Percentiles rank a stretch among this genome's conserved stretches.
Evolutionary conservation across 2,329 filamentous ascomycete genomes (phyloP).

Genomic region (Alternaria ventricosa): DNA sequence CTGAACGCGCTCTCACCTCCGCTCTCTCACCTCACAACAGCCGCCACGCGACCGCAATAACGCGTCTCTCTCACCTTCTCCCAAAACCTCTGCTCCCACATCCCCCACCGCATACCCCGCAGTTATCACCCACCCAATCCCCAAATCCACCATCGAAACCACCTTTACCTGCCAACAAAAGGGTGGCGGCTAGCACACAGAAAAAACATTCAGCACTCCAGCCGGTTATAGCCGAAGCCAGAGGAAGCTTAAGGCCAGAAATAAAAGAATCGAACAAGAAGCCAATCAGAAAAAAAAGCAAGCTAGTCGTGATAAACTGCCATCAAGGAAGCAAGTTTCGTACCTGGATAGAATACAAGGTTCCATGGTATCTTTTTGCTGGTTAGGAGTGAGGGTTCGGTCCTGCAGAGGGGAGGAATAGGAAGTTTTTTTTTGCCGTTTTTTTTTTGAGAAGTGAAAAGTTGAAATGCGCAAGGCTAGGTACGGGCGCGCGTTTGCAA

Average conservation of each 20-base stretch:
- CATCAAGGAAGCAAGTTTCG: not conserved
- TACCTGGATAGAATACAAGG: not conserved
- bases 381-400: not conserved
- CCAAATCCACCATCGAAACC: not conserved
- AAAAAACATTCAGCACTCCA: not conserved
- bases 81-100: not conserved
- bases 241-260: not conserved
- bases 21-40: not conserved
- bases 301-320: not conserved
- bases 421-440: not conserved
- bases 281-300: not conserved
- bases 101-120: rapidly evolving
- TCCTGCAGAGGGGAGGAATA: not conserved
- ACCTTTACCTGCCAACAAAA: not conserved
- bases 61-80: not conserved
- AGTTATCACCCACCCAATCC: not conserved
- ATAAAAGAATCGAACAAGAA: not conserved
- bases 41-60: not conserved
- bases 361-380: not conserved
- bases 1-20: not conserved
- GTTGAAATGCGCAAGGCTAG: not conserved
- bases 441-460: not conserved
- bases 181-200: not conserved
- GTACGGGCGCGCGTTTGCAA: not conserved
- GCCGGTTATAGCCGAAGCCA: not conserved